Conservation (phyloP, 306 rosid species). For the Citrullus mucosospermus region DNA sequence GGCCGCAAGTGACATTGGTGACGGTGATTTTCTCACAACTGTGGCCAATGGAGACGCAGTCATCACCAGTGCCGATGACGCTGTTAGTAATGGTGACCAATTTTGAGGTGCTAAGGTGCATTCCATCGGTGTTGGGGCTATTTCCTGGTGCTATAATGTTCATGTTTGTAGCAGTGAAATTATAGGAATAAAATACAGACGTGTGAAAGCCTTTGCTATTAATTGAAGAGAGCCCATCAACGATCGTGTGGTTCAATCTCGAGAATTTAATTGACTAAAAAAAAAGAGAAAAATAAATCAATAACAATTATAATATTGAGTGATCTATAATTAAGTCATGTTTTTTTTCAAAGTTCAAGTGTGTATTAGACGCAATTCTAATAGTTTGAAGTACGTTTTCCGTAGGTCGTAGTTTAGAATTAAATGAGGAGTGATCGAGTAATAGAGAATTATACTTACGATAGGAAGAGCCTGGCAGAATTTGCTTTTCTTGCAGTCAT, state of each 20-base stretch:
- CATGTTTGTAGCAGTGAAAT: slow-evolving; percentile 18
- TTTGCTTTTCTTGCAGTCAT: slow-evolving; percentile 10
- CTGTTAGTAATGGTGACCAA: slow-evolving; percentile 17
- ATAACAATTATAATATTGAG: not conserved
- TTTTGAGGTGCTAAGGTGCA: slow-evolving; percentile 28
- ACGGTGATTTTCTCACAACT: slow-evolving; percentile 17
- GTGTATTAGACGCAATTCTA: too few relatives aligned
- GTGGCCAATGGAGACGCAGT: slow-evolving; percentile 55
- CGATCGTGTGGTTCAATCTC: slow-evolving; percentile 16
- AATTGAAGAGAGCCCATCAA: slow-evolving; percentile 34
- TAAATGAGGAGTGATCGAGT: not conserved
- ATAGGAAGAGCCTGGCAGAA: slow-evolving; percentile 29
- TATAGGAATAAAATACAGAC: slow-evolving; percentile 12
- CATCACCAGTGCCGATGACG: slow-evolving; percentile 55
- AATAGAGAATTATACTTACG: slow-evolving; percentile 12
- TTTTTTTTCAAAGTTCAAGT: too few relatives aligned
- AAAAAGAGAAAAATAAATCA: not conserved
- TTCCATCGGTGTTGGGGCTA: slow-evolving; percentile 83
- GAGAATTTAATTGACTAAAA: slow-evolving; percentile 38
- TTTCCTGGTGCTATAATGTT: slow-evolving; percentile 31
- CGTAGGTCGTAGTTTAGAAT: too few relatives aligned
- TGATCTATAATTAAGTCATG: too few relatives aligned
- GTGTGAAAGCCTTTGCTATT: slow-evolving; percentile 47
- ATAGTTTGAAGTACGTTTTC: too few relatives aligned
- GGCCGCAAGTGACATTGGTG: slow-evolving; percentile 43